A percentile compares a stretch with the other conserved stretches of the same genome.
Evolutionary conservation across 2,329 filamentous ascomycete species (phyloP).

Genomic region (Cordyceps cicadae): DNA sequence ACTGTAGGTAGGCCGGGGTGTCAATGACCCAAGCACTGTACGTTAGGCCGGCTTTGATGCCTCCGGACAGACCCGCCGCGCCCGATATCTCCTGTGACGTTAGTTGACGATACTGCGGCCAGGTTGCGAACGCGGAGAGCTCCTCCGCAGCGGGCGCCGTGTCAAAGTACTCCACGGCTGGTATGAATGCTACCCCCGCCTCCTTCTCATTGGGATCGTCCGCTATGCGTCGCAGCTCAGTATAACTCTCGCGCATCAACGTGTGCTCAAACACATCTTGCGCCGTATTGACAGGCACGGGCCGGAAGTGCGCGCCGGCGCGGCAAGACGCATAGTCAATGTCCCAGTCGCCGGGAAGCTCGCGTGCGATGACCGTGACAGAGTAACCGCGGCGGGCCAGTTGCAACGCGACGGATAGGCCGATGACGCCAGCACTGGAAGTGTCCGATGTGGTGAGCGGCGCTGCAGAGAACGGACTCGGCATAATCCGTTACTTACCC

Average conservation of each 20-base stretch:
- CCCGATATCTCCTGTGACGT: background rate
- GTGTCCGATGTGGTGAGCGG: background rate
- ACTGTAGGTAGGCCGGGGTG: background rate
- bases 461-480: background rate
- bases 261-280: background rate
- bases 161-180: constrained; percentile 4
- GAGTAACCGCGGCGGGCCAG: background rate
- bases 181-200: background rate
- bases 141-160: background rate
- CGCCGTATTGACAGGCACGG: background rate
- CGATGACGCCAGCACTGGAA: constrained; percentile 10
- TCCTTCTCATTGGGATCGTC: background rate
- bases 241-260: constrained; percentile 1
- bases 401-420: constrained; percentile 4
- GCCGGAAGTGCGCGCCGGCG: constrained; percentile 5
- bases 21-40: constrained; percentile 6
- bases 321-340: constrained; percentile 6
- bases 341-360: constrained; percentile 5
- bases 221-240: background rate
- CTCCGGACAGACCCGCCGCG: background rate
- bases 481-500: background rate
- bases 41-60: background rate
- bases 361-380: background rate
- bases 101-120: background rate
- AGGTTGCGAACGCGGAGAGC: background rate